Evolutionary conservation across 176 grass and related monocot genomes (phyloP), one percentile per base, ranked within the genome.

Genomic region (Musa beccarii): DNA sequence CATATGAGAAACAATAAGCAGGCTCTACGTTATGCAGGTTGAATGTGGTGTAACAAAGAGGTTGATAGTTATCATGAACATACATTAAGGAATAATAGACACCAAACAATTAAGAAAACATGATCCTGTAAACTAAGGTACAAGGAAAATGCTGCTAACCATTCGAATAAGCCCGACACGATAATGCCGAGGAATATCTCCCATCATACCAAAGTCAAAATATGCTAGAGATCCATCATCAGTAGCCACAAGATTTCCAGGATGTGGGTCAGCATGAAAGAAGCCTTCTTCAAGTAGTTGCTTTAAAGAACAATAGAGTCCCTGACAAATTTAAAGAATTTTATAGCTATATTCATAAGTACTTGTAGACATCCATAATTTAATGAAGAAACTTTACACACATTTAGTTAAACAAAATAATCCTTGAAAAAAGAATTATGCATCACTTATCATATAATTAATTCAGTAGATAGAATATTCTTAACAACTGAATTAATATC

Each of bases 121-220:
- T 17, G 9, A 62, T 52, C 34, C n/a, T 53, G 29, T 19, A 19
- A 77, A 4, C 7, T 11, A 50, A 25, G 49, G 54, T 57, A 22
- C 21, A 84, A 69, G 51, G 64, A 70, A 43, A 21, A 51, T 86
- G 49, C 13, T 85, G 25, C 55, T 89, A 77, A 98, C 94, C 81
- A 98, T 81, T 88, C 93, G 94, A 81, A 98, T 98, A 77, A 98
- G 94, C 63, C 94, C 94, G 9, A 97, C 82, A 75, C 94, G 94
- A 68, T 89, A 98, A 69, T 98, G 94, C 43, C 94, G 85, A 66
- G 94, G 94, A 75, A 98, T 98, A 82, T 98, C 88, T 52, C 94
- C 94, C 94, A 98, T 98, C 94, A 98, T 98, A 75, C 94, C 94
- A 22, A 98, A 98, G 76, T 98, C 94, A 80, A 98, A 98, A 75